Percentiles rank a stretch among this genome's conserved stretches.
These are phyloP conservation scores for Cunninghamia lanceolata DNA, from an alignment of 75 land plant genomes.

Conservation along the genomic window DNA sequence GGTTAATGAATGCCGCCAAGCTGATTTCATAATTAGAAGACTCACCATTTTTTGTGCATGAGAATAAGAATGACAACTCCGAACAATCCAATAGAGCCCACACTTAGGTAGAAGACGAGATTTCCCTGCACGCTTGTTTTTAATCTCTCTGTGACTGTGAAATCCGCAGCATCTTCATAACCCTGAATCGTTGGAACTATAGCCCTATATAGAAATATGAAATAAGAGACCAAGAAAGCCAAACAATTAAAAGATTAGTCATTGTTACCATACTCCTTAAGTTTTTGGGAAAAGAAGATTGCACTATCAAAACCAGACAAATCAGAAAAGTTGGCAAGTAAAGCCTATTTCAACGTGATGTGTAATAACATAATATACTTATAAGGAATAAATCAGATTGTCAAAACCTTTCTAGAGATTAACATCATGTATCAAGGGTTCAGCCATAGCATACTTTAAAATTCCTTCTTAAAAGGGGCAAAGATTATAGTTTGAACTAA, in stretches of 20 bases:
- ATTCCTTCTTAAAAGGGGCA: neutral
- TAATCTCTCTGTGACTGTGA: conserved; percentile 77
- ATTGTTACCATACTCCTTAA: neutral
- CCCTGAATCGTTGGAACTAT: conserved; percentile 96
- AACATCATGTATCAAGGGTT: neutral
- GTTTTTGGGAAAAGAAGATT: conserved; percentile 2
- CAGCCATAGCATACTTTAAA: neutral
- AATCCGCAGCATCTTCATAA: conserved; percentile 99
- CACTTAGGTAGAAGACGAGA: conserved; percentile 70
- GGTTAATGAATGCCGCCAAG: neutral
- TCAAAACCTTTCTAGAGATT: neutral
- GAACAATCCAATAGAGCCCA: conserved; percentile 77
- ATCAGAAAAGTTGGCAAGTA: neutral
- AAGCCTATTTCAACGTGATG: neutral
- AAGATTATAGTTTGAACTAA: neutral
- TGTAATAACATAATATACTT: neutral
- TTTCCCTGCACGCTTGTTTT: conserved; percentile 86
- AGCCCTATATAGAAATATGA: conserved; percentile 57
- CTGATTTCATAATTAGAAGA: neutral
- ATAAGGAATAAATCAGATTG: neutral
- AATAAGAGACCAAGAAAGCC: conserved; percentile 10
- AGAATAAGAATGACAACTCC: conserved; percentile 85
- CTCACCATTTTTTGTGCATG: conserved; percentile 64
- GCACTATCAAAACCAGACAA: neutral
- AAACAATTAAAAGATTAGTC: conserved; percentile 1